Conservation (phyloP, 495 filamentous ascomycete species). For the Neurospora discreta region DNA sequence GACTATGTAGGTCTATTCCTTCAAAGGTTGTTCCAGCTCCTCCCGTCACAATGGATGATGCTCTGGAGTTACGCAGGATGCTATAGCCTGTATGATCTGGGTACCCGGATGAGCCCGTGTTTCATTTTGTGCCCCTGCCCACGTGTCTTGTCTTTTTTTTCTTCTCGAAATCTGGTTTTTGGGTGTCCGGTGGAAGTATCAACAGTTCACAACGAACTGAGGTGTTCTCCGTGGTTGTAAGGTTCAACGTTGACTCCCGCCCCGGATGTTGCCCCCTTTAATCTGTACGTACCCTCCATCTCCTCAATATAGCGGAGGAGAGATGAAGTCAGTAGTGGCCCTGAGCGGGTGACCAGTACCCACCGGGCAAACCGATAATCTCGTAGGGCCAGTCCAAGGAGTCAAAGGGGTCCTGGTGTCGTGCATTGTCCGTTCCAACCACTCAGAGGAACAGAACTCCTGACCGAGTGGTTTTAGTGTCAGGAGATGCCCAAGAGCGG, state of each 20-base stretch:
- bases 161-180: background rate
- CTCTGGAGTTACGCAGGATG: background rate
- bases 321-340: background rate
- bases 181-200: background rate
- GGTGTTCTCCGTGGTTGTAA: background rate
- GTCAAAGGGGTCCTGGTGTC: background rate
- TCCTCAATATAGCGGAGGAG: background rate
- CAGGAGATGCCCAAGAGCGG: background rate
- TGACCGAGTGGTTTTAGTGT: background rate
- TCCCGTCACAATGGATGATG: background rate
- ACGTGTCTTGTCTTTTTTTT: background rate
- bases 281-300: background rate
- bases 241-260: background rate
- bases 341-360: background rate
- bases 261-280: background rate
- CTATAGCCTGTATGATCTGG: background rate
- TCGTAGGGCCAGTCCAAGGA: background rate
- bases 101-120: background rate
- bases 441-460: background rate
- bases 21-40: background rate
- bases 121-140: background rate
- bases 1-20: background rate
- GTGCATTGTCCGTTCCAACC: background rate
- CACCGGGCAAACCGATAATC: background rate
- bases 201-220: background rate